Percentiles rank a stretch among this genome's conserved stretches.
phyloP scores from a whole-genome alignment of 495 filamentous ascomycete species.

The Neurospora sp. region DNA sequence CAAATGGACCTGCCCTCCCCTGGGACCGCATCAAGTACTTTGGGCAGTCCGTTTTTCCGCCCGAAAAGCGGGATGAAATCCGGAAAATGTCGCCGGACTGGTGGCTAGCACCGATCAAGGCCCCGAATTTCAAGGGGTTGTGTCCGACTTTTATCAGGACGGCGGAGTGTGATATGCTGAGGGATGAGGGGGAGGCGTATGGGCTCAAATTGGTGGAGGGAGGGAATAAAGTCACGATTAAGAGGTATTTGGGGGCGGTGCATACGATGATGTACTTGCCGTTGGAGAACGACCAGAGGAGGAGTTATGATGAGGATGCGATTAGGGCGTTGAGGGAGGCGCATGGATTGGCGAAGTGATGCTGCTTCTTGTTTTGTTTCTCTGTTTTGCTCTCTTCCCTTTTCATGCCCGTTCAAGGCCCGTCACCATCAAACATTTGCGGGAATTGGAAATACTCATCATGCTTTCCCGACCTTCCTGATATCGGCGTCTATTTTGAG shows the following conservation, averaged over 20 bases:
- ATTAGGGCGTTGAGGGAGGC: conserved; percentile 22
- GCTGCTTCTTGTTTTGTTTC: neutral
- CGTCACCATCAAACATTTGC: neutral
- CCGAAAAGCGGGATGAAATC: conserved; percentile 11
- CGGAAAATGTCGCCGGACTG: conserved; percentile 22
- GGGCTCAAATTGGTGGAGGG: conserved; percentile 34
- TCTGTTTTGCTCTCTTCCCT: neutral
- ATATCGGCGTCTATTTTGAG: neutral
- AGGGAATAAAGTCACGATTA: conserved; percentile 36
- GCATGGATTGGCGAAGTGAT: conserved; percentile 10
- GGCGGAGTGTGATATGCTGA: conserved; percentile 37
- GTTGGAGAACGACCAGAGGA: conserved; percentile 17
- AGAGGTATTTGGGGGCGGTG: conserved; percentile 35
- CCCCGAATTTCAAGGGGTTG: conserved; percentile 31
- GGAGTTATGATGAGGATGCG: conserved; percentile 25
- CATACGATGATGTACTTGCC: conserved; percentile 41
- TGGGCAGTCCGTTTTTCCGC: conserved; percentile 21
- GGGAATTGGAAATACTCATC: neutral
- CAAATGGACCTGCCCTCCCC: conserved; percentile 34
- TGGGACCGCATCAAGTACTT: conserved; percentile 41
- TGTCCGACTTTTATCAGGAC: conserved; percentile 40
- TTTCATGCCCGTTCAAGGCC: neutral
- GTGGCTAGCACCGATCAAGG: conserved; percentile 29
- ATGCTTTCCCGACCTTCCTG: neutral
- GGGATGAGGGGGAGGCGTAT: conserved; percentile 46